These are phyloP conservation scores for Microdochium trichocladiopsis DNA, from an alignment of 2,329 filamentous ascomycete species.

Conservation along the genomic window DNA sequence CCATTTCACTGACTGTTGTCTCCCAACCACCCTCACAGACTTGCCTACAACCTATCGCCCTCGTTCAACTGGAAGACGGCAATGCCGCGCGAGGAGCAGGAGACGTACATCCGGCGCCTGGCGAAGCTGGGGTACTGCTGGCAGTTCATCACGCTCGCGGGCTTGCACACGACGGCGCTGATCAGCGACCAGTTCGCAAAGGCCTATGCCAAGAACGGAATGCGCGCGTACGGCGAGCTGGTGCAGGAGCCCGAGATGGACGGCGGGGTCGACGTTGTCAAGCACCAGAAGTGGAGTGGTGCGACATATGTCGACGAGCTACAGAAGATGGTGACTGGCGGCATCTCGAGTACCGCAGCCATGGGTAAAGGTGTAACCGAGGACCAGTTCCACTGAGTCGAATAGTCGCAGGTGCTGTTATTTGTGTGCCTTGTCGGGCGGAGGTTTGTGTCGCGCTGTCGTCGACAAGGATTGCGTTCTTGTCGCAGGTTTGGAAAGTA, in stretches of 20 bases:
- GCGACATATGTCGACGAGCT: conserved; percentile 92
- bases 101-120: conserved; percentile 93
- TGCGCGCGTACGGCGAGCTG: conserved; percentile 94
- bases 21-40: conserved; percentile 40
- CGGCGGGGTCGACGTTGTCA: conserved; percentile 84
- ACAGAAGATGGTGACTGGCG: conserved; percentile 94
- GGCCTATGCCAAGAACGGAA: conserved; percentile 74
- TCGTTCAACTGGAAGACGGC: conserved; percentile 99
- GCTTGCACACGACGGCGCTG: conserved; percentile 89
- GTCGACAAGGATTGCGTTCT: too few species aligned
- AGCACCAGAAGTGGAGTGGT: conserved; percentile 98
- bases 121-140: conserved; percentile 90
- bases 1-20: conserved; percentile 5
- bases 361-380: conserved; percentile 99
- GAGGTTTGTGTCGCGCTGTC: too few species aligned
- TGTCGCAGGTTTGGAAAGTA: too few species aligned
- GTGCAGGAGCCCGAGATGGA: conserved; percentile 98
- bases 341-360: conserved; percentile 83
- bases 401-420: not conserved
- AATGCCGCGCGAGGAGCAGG: conserved; percentile 85
- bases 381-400: conserved; percentile 73
- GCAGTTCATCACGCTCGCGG: conserved; percentile 99
- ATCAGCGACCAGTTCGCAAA: conserved; percentile 84
- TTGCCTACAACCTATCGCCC: conserved; percentile 96
- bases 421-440: not conserved